Evolutionary conservation across 495 filamentous ascomycete species (phyloP).

Genomic region (Podospora conica): DNA sequence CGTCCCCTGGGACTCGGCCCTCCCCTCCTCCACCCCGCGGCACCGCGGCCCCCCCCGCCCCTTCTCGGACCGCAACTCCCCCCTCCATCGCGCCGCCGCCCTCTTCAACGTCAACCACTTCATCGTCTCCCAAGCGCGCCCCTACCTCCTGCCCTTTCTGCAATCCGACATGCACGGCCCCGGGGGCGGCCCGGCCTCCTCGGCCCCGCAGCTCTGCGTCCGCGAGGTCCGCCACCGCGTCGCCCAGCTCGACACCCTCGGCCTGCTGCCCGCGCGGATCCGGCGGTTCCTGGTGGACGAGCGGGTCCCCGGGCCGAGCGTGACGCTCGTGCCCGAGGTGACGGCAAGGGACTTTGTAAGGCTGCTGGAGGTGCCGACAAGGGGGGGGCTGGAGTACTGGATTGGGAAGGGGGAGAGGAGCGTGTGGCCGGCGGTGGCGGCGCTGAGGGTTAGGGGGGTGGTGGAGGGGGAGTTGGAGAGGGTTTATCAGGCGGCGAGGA

Average conservation of each 20-base stretch:
- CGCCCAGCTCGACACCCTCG: conserved; percentile 71
- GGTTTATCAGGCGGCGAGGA: conserved; percentile 71
- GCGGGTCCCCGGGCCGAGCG: conserved; percentile 68
- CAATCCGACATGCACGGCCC: conserved; percentile 74
- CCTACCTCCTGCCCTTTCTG: conserved; percentile 80
- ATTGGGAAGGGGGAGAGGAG: conserved; percentile 76
- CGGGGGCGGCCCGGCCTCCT: too few relatives aligned
- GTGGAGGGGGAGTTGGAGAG: conserved; percentile 82
- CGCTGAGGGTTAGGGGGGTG: conserved; percentile 75
- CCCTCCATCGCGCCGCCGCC: conserved; percentile 75
- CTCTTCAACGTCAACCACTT: conserved; percentile 94
- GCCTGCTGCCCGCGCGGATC: conserved; percentile 60
- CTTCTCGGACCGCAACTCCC: conserved; percentile 71
- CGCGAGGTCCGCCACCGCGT: conserved; percentile 82
- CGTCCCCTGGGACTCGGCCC: conserved; percentile 67
- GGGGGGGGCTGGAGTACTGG: conserved; percentile 75
- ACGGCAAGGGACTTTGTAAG: conserved; percentile 62
- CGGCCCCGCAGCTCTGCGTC: too few relatives aligned
- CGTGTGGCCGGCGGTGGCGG: conserved; percentile 87
- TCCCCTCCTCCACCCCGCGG: conserved; percentile 63
- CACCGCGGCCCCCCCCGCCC: conserved; percentile 45
- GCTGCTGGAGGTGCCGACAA: conserved; percentile 74
- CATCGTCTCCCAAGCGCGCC: conserved; percentile 71
- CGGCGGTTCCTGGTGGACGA: conserved; percentile 84
- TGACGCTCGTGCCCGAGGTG: conserved; percentile 80